Evolutionary conservation across 495 filamentous ascomycete genomes (phyloP), one percentile per base, ranked within the genome.

Genomic region (Aspergillus sclerotiicarbonarius): DNA sequence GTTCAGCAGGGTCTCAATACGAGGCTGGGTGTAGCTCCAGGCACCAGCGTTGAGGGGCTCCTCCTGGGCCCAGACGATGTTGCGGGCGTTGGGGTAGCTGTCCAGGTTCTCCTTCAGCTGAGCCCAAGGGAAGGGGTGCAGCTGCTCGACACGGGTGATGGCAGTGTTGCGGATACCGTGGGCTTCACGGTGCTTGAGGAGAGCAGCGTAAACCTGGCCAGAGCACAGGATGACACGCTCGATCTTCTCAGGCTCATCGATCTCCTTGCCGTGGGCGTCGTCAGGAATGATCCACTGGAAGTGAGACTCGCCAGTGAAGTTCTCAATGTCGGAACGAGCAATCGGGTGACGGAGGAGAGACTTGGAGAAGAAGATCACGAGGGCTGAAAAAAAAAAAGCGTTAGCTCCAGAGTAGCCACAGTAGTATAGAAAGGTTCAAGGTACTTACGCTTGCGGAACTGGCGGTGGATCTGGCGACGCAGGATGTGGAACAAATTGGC

Each of bases 111-210:
- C 92, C 74, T 87, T 87, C 45, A 98, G 85, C 78, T 93, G 90
- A 62, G 90, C 87, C 93, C 94, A 98, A 6, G 94, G 94, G 91
- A 98, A 98, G 66, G 94, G 94, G 76, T 98, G 89, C 30, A 98
- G 84, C 79, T 98, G 94, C 79, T 98, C 94, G 64, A 98, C 85
- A 67, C 94, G 91, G 45, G 90, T 95, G 75, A 98, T 88, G 71
- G 91, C 94, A 19, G 91, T 87, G 73, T 96, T 85, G 69, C 90
- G 90, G 72, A 96, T 80, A 56, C 87, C 83, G 65, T 94, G 85
- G 63, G 87, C 77, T 61, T 89, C 85, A 66, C 95, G 94, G 81
- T 96, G 83, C 80, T 98, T 98, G 79, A 87, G 71, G 31, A 98
- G 85, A 18, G 92, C 84, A 37, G 87, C 88, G 72, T 92, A 98